Conservation (phyloP, 352 stramenopile genomes). For the Phytophthora pinifolia region DNA sequence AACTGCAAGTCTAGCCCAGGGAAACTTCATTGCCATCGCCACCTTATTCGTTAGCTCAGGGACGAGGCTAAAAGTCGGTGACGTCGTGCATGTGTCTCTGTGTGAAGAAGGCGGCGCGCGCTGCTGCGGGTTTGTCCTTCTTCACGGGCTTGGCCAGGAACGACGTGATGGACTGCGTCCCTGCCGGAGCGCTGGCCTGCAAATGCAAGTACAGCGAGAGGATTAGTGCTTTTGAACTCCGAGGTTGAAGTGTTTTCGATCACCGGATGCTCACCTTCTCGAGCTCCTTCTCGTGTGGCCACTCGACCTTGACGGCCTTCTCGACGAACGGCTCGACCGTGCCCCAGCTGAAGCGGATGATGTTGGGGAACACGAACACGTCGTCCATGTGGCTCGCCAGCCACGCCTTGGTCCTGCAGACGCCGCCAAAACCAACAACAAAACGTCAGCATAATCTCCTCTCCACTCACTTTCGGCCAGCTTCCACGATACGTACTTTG, state of each 20-base stretch:
- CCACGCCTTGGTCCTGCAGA: slow-evolving; percentile 82
- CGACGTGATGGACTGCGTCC: slow-evolving; percentile 80
- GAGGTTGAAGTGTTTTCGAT: background rate
- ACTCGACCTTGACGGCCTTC: slow-evolving; percentile 64
- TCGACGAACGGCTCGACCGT: slow-evolving; percentile 64
- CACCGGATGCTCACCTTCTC: slow-evolving; percentile 38
- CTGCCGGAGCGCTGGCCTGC: slow-evolving; percentile 53
- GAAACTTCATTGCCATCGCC: too few species aligned
- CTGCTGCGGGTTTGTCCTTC: slow-evolving; percentile 19
- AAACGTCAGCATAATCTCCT: slow-evolving; percentile 3
- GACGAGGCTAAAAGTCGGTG: slow-evolving; percentile 51
- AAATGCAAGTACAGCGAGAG: slow-evolving; percentile 1
- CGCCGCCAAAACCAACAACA: slow-evolving; percentile 1
- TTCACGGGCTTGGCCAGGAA: slow-evolving; percentile 52
- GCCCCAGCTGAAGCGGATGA: slow-evolving; percentile 93
- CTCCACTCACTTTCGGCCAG: background rate
- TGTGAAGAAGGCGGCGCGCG: slow-evolving; percentile 53
- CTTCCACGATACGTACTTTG: slow-evolving; percentile 53
- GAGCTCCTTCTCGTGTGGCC: slow-evolving; percentile 68
- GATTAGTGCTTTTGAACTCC: slow-evolving; percentile 1
- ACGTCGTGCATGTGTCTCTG: slow-evolving; percentile 62
- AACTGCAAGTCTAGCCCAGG: too few species aligned
- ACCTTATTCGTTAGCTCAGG: too few species aligned
- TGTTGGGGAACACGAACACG: slow-evolving; percentile 92
- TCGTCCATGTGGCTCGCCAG: slow-evolving; percentile 79